These are phyloP conservation scores for Lactifluus rugatus DNA, from an alignment of 768 basidiomycete species.

Conservation along the genomic window DNA sequence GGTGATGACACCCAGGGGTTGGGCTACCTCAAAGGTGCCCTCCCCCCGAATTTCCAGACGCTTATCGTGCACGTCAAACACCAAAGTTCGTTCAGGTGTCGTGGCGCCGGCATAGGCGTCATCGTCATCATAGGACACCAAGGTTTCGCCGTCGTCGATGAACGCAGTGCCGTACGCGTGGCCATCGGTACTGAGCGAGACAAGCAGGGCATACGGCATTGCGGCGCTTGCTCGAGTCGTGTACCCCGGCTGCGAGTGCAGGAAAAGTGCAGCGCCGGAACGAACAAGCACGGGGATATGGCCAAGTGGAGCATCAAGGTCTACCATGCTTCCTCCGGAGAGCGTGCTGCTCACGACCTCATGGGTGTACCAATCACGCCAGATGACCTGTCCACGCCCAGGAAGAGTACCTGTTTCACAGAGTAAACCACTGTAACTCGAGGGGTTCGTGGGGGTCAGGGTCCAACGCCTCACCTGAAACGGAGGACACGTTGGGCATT, in stretches of 20 bases:
- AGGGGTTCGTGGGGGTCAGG: background rate
- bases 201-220: slow-evolving; percentile 52
- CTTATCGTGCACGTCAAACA: slow-evolving; percentile 31
- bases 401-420: slow-evolving; percentile 47
- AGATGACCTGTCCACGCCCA: slow-evolving; percentile 45
- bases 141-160: slow-evolving; percentile 60
- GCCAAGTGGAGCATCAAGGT: slow-evolving; percentile 56
- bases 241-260: slow-evolving; percentile 54
- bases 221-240: slow-evolving; percentile 57
- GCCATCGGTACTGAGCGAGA: slow-evolving; percentile 41
- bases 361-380: slow-evolving; percentile 72
- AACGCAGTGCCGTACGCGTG: slow-evolving; percentile 51
- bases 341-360: slow-evolving; percentile 34
- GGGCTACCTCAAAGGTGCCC: slow-evolving; percentile 37
- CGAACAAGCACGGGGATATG: slow-evolving; percentile 72
- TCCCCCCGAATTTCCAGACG: slow-evolving; percentile 31
- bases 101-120: slow-evolving; percentile 23
- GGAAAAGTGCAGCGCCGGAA: slow-evolving; percentile 54
- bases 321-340: slow-evolving; percentile 33
- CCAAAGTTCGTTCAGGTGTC: slow-evolving; percentile 41
- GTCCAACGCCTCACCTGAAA: slow-evolving; percentile 40
- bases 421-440: background rate
- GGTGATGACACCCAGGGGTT: slow-evolving; percentile 42
- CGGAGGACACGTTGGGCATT: slow-evolving; percentile 53
- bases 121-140: slow-evolving; percentile 25